Base-by-base conservation (phyloP, 805 yeast species). In the Candida ipomoeae region DNA sequence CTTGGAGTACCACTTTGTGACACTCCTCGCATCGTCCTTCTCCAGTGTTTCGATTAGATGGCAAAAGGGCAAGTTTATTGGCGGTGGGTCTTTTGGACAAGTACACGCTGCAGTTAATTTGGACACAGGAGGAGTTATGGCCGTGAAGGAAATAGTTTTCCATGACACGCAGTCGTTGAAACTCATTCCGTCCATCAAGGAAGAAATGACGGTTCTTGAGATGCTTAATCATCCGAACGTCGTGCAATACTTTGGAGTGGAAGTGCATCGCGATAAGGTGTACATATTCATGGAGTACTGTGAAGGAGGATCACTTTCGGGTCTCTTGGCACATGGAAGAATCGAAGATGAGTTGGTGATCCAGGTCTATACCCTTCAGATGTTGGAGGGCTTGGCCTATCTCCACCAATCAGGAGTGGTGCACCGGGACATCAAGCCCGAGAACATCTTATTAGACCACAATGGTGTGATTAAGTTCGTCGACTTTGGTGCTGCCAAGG, bases 351-450 rank as follows among this genome's bases (percentile, higher is more conserved):
- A 94, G 64, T 78, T 87, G 67, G 94, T 94, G 6, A 84, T 89
- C 31, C 96, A 90, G 65, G 85, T 91, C 29, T 92, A 91, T 64
- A 82, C 97, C 0, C 69, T 92, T 50, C 97, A 94, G 65, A 82
- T 94, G 87, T 78, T 94, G 42, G 98, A 94, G 71, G 99, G 98
- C 2, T 72, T 94, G 57, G 96, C 97, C 0, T 94, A 92, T 63
- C 77, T 94, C 49, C 99, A 94, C 66, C 94, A 88, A 59, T 84
- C 90, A 44, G 97, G 96, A 13, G 89, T 94, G 63, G 92, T 90
- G n/a, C 99, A 94, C 67, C 80, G 98, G 48, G 99, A 94, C 64
- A 87, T 94, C 57, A 94, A 94, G 69, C 99, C 99, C 0, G 99
- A 89, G 59, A 92, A 94, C 62, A 86, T 92, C 42, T 70, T 92